Evolutionary conservation across 2,329 filamentous ascomycete species (phyloP), one percentile per base, ranked within the genome.

Genomic region (Trichoderma polysporum): DNA sequence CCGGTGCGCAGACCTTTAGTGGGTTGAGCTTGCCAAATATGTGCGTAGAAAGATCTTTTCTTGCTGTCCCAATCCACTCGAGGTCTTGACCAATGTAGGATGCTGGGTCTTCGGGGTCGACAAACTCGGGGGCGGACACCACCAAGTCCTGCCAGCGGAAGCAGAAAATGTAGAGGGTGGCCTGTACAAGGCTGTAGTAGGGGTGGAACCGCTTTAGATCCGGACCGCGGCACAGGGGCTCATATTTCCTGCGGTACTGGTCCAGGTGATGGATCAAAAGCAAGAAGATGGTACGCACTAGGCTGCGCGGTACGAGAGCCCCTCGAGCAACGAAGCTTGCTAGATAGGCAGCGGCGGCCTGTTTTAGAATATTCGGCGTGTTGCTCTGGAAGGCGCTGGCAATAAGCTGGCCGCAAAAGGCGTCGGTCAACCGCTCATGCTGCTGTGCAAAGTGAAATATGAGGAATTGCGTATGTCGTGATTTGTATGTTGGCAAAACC

Each of bases 101-200:
- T 1, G 83, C 80, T 12, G 83, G 81, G 68, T 90, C 88, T 67
- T 87, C 90, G 69, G 82, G 86, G 79, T 87, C 91, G 66, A 86
- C 85, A 68, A 79, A 82, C 68, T 88, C 84, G 1, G 86, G 82
- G 3, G 85, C 86, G 1, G 86, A 85, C 22, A 86, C 82, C 66
- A 92, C 90, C 54, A 99, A 84, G 74, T 98, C 94, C 69, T 93
- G 90, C 95, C 95, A 99, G 65, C 95, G 90, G 83, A 99, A 99
- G 82, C 95, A 99, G 75, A 97, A 97, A 68, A 97, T 94, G 81
- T 97, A 97, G 27, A 97, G 86, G 2, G 96, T 83, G 1, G 93
- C 93, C 78, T 97, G 94, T n/a, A 91, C 88, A 56, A 93, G 88
- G 19, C 91, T 89, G 77, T 97, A 97, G 79, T 96, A 97, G 15